A percentile compares a stretch with the other conserved stretches of the same genome.
phyloP scores from a whole-genome alignment of 2,329 filamentous ascomycete species.

The Ambrosiella xylebori region DNA sequence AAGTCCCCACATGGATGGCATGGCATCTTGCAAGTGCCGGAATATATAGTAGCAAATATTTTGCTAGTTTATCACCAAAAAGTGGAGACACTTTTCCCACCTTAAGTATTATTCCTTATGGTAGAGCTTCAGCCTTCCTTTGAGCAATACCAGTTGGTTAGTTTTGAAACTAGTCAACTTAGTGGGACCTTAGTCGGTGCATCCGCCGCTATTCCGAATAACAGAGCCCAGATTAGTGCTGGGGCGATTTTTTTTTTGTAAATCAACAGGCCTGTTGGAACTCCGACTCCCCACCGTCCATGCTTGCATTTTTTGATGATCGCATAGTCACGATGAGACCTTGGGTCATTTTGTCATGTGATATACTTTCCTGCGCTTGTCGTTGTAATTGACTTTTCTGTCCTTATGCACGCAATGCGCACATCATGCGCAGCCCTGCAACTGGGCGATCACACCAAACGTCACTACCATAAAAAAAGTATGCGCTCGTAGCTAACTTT shows the following conservation, averaged over 20 bases:
- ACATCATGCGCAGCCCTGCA: background rate
- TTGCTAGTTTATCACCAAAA: background rate
- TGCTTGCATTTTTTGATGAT: no score
- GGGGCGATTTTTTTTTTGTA: background rate
- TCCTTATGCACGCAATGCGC: background rate
- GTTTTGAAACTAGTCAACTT: background rate
- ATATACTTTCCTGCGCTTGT: background rate
- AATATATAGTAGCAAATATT: background rate
- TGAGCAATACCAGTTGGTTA: background rate
- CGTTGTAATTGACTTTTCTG: background rate
- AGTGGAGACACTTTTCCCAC: background rate
- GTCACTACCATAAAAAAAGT: no score
- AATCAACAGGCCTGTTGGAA: no score
- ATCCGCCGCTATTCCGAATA: background rate
- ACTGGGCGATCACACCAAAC: no score
- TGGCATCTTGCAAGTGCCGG: conserved; percentile 3
- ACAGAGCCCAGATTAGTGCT: background rate
- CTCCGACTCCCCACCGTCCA: no score
- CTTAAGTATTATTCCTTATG: no score
- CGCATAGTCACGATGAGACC: no score
- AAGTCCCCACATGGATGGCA: background rate
- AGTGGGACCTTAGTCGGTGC: background rate
- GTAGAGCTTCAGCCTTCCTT: no score
- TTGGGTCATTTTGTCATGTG: background rate
- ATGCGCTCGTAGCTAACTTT: background rate